Conservation (phyloP, 495 filamentous ascomycete genomes). For the Aspergillus egyptiacus region DNA sequence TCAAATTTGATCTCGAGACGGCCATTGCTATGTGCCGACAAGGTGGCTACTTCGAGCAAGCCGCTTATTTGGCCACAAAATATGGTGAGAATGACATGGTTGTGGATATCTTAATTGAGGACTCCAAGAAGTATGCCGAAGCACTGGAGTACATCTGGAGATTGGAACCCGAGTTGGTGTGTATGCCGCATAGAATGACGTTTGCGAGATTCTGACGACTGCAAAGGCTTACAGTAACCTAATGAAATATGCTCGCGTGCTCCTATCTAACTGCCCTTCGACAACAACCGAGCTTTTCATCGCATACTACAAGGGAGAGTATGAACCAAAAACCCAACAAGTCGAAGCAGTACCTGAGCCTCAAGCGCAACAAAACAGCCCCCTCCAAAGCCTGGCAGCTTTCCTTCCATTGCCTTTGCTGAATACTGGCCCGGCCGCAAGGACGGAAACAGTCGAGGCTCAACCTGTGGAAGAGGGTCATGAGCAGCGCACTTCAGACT, state of each 20-base stretch:
- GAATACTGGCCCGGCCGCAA: conserved; percentile 49
- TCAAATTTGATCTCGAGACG: conserved; percentile 95
- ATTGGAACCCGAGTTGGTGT: conserved; percentile 72
- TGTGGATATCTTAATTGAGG: conserved; percentile 90
- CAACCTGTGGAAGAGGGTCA: conserved; percentile 24
- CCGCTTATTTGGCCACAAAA: conserved; percentile 89
- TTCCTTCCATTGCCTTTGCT: conserved; percentile 85
- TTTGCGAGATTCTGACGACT: conserved; percentile 15
- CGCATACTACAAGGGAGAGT: conserved; percentile 85
- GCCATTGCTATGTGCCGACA: conserved; percentile 97
- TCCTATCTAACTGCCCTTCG: conserved; percentile 76
- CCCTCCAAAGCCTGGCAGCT: conserved; percentile 74
- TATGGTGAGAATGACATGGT: conserved; percentile 92
- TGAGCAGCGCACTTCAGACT: conserved; percentile 22
- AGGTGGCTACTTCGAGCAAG: conserved; percentile 96
- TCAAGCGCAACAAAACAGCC: conserved; percentile 53
- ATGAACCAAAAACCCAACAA: conserved; percentile 60
- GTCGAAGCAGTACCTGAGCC: conserved; percentile 47
- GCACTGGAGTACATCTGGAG: conserved; percentile 88
- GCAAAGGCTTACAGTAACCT: conserved; percentile 77
- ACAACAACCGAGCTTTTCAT: conserved; percentile 82
- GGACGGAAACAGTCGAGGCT: conserved; percentile 31
- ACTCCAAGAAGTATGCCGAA: conserved; percentile 80
- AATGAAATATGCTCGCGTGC: conserved; percentile 90
- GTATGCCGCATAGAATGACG: conserved; percentile 17